phyloP scores from a whole-genome alignment of 768 basidiomycete species.

The Lentinula detonsa region DNA sequence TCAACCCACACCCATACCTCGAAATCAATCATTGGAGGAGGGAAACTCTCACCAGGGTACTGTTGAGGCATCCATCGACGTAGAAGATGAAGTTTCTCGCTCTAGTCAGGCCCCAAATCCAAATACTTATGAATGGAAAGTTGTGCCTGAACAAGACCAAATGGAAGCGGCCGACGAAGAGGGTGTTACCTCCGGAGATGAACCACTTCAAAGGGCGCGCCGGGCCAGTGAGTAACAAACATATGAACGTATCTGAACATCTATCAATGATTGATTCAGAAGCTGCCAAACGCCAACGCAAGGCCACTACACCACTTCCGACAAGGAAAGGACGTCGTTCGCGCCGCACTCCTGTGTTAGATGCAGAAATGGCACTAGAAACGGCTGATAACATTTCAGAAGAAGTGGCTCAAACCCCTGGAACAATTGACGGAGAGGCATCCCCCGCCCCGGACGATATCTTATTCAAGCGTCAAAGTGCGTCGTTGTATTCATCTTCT shows the following conservation, averaged over 20 bases:
- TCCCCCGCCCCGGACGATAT: constrained; percentile 3
- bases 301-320: constrained; percentile 1
- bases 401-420: constrained; percentile 1
- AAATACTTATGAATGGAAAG: not conserved
- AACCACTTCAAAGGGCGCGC: constrained; percentile 22
- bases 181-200: constrained; percentile 23
- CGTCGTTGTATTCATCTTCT: not conserved
- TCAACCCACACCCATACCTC: not conserved
- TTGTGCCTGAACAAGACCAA: constrained; percentile 12
- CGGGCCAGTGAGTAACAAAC: not conserved
- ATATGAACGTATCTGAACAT: constrained; percentile 20
- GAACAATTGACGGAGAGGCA: not conserved
- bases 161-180: constrained; percentile 15
- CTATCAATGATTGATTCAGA: not conserved
- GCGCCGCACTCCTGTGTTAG: not conserved
- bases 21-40: not conserved
- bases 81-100: constrained; percentile 3
- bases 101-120: not conserved
- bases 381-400: not conserved
- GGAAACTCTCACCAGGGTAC: not conserved
- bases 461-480: not conserved
- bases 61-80: not conserved
- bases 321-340: not conserved
- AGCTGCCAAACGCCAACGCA: constrained; percentile 1
- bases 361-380: not conserved